Percentiles rank a stretch among this genome's conserved stretches.
Conservation (phyloP, 2,329 filamentous ascomycete species). For the Penicillium decumbens region DNA sequence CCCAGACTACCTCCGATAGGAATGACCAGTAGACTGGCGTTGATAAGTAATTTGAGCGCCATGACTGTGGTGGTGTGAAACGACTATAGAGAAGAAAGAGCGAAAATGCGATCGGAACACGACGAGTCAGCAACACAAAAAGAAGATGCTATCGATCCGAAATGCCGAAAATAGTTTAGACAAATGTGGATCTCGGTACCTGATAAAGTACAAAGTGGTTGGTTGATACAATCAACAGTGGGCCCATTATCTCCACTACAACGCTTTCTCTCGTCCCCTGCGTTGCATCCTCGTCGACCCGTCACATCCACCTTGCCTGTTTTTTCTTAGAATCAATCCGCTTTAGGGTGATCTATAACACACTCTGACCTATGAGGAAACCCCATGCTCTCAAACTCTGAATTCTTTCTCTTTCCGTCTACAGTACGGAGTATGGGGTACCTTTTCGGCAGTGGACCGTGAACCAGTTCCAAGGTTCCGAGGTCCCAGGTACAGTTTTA, state of each 20-base stretch:
- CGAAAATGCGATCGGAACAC: not conserved
- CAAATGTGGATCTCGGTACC: not conserved
- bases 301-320: not conserved
- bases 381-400: not conserved
- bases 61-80: conserved; percentile 9
- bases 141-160: not conserved
- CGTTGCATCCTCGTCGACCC: not conserved
- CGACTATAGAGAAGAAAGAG: not conserved
- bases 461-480: not conserved
- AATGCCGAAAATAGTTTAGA: conserved; percentile 8
- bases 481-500: not conserved
- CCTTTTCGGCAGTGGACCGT: not conserved
- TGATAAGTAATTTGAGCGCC: conserved; percentile 46
- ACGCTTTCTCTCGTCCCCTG: not conserved
- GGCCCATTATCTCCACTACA: not conserved
- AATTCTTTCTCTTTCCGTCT: not conserved
- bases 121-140: not conserved
- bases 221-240: not conserved
- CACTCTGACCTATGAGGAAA: not conserved
- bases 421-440: not conserved
- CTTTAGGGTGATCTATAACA: not conserved
- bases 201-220: not conserved
- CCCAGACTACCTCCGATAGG: conserved; percentile 50
- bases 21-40: conserved; percentile 48
- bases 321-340: not conserved